Evolutionary conservation across 371 early-diverging fungal species (phyloP).

Genomic region (Capillidium heterosporum): DNA sequence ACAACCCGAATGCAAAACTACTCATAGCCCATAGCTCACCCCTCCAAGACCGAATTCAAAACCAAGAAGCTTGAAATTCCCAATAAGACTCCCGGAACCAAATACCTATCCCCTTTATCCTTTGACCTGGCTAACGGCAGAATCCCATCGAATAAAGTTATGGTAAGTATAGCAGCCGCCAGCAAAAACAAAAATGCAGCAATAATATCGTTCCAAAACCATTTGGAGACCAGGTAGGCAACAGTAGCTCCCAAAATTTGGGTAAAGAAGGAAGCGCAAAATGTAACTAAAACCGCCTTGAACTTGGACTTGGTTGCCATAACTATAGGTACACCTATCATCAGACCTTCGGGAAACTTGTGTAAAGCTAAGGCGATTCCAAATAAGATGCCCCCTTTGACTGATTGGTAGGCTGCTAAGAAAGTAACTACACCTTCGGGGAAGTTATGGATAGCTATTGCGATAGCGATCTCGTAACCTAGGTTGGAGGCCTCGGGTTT

Average conservation of each 20-base stretch:
- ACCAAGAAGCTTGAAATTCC: too few relatives aligned
- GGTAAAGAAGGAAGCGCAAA: slow-evolving; percentile 3
- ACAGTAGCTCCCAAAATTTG: slow-evolving; percentile 8
- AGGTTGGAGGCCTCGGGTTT: neutral
- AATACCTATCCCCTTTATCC: slow-evolving; percentile 8
- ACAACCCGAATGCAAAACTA: too few relatives aligned
- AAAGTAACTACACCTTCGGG: slow-evolving; percentile 11
- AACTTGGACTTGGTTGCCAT: slow-evolving; percentile 5
- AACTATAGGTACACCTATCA: slow-evolving; percentile 10
- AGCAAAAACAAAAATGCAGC: slow-evolving; percentile 7
- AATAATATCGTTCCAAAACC: slow-evolving; percentile 8
- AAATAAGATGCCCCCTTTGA: slow-evolving; percentile 7
- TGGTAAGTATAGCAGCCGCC: slow-evolving; percentile 6
- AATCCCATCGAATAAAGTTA: slow-evolving; percentile 9
- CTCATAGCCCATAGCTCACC: too few relatives aligned
- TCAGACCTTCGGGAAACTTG: slow-evolving; percentile 12
- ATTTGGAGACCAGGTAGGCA: slow-evolving; percentile 8
- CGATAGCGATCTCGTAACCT: slow-evolving; percentile 7
- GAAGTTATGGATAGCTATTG: slow-evolving; percentile 10
- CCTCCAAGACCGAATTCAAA: too few relatives aligned
- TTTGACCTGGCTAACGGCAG: slow-evolving; percentile 8
- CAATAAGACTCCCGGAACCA: too few relatives aligned
- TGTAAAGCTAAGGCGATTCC: slow-evolving; percentile 11
- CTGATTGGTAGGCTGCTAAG: slow-evolving; percentile 3
- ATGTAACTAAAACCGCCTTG: slow-evolving; percentile 6